Evolutionary conservation across 2,329 filamentous ascomycete genomes (phyloP), one percentile per base, ranked within the genome.

Genomic region (Claviceps arundinis): DNA sequence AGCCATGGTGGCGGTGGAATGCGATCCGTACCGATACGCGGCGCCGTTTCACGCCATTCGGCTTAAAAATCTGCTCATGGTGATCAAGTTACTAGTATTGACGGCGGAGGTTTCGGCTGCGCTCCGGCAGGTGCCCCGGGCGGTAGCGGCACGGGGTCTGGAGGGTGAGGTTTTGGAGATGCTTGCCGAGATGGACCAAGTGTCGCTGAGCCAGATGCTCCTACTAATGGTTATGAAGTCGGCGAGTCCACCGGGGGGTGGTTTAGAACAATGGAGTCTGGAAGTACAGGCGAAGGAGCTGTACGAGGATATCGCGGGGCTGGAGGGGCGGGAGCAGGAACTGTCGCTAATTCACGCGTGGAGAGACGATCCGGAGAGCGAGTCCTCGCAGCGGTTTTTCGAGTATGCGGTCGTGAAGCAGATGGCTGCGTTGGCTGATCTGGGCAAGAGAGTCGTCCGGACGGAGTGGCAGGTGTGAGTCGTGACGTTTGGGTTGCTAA

Each of bases 161-260:
- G 58, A 61, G 19, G 46, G 57, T 45, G 53, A 59, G 48, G 56
- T 58, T 14, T 57, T 64, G 0, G 57, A 69, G 19, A 54, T 60
- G 0, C 58, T 80, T 17, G 60, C 62, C 4, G 66, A 69, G 16
- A 70, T 75, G 9, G 77, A 81, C 52, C 75, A 76, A 55, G 69
- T 77, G 3, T 74, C 72, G 9, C 64, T 80, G 48, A 75, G 73
- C 55, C 76, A 81, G 57, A 73, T 73, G 51, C 60, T 81, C 14
- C 64, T 80, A 51, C 64, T 71, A 40, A 68, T 82, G 58, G 67
- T 75, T 13, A 56, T 73, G 19, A 63, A 68, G 34, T 68, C 72
- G 34, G 69, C 72, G 46, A 70, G 66, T 1, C 69, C 70, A 0
- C 57, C 62, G 30, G 72, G 67, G 4, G 70, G 74, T 7, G n/a